Evolutionary conservation across 805 yeast genomes (phyloP).

Genomic region (Metschnikowia aberdeeniae): DNA sequence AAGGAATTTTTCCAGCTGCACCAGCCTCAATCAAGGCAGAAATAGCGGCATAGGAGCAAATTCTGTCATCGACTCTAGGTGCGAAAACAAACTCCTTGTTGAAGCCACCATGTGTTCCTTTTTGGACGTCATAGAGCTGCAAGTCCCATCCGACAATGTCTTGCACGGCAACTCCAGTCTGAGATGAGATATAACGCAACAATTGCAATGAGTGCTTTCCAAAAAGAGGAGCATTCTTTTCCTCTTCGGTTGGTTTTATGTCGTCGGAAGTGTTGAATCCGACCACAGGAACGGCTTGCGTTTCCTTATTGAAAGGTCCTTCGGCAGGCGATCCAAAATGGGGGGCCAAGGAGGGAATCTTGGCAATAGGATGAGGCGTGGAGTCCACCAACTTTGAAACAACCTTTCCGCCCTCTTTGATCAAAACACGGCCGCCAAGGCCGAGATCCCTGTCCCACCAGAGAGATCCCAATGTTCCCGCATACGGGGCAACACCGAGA

Average conservation of each 20-base stretch:
- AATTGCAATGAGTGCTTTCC: conserved; percentile 67
- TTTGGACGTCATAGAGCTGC: conserved; percentile 78
- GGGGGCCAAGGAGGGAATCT: conserved; percentile 81
- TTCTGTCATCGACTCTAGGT: conserved; percentile 82
- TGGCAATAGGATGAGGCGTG: conserved; percentile 68
- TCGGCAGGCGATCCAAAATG: conserved; percentile 72
- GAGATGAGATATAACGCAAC: conserved; percentile 62
- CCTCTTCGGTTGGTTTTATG: conserved; percentile 51
- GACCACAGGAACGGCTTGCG: conserved; percentile 72
- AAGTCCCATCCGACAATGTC: conserved; percentile 70
- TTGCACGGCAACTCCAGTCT: conserved; percentile 54
- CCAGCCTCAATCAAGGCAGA: conserved; percentile 48
- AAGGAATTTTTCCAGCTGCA: conserved; percentile 18
- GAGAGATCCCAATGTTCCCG: conserved; percentile 58
- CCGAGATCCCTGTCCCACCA: conserved; percentile 91
- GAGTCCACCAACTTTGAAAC: conserved; percentile 49
- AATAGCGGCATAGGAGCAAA: conserved; percentile 73
- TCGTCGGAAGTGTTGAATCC: conserved; percentile 46
- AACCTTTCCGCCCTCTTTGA: conserved; percentile 37
- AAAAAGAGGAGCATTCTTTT: conserved; percentile 57
- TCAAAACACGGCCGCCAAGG: conserved; percentile 71
- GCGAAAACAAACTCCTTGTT: conserved; percentile 72
- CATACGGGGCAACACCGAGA: conserved; percentile 80
- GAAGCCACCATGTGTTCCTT: conserved; percentile 74
- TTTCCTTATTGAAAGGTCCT: conserved; percentile 74